Base-by-base conservation (phyloP, 768 basidiomycete genomes). In the Psilocybe subaeruginosa region DNA sequence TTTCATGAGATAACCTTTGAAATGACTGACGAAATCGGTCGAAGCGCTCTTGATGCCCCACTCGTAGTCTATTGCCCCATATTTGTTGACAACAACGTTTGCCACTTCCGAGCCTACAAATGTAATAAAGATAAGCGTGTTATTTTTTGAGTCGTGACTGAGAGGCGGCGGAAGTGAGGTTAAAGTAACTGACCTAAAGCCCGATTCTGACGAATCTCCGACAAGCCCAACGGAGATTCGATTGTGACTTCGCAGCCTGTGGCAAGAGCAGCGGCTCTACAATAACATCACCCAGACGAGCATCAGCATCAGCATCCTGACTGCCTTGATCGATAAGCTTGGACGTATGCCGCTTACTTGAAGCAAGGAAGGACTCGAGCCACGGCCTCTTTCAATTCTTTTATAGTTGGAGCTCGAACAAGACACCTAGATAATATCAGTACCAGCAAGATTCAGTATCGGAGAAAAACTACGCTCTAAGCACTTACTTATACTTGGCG, bases 1-100 rank as follows among this genome's bases (percentile, higher is more conserved):
- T 45, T 12, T 51, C 8, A 17, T 5, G 41, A 51, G 39, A 12
- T 27, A 30, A 2, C 6, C 46, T 39, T 29, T 29, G 35, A 51
- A 5, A 37, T 17, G 5, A 76, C 89, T 77, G 64, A 93, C 92
- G 65, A 94, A 93, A 70, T 93, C 92, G 1, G 92, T 93, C 4
- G 91, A 93, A 16, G 90, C 92, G 48, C 79, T 80, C 3, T 77
- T 74, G 65, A 89, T 89, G 37, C 91, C 87, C 80, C 84, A 87
- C 58, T 83, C 81, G 68, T 86, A 83, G 68, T 89, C 86, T 57
- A 89, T 77, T 2, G 73, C 73, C 0, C 88, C 90, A 60, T 86
- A 89, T 58, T 84, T 84, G 59, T 82, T 85, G n/a, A 80, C 74
- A 39, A 85, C 80, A 31, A 90, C 77, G 50, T 83, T 81, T 0